Evolutionary conservation across 2,329 filamentous ascomycete species (phyloP).

Genomic region (Tolypocladium tropicale): DNA sequence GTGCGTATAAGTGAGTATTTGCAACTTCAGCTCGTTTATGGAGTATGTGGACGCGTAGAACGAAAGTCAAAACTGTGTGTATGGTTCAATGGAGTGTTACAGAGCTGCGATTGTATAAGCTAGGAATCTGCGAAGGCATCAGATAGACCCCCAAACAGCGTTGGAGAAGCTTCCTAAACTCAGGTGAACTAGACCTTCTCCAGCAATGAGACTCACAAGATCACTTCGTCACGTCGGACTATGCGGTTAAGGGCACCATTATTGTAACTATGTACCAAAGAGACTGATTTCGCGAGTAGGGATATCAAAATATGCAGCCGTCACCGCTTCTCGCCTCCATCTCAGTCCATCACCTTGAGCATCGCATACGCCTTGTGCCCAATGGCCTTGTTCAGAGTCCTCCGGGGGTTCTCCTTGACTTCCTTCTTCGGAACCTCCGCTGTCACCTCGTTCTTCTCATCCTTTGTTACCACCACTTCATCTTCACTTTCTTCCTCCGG

Average conservation of each 20-base stretch:
- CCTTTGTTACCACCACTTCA: slow-evolving; percentile 21
- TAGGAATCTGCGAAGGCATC: no score
- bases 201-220: no score
- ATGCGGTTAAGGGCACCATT: neutral
- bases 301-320: neutral
- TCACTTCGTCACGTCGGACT: no score
- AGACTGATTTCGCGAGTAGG: neutral
- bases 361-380: slow-evolving; percentile 44
- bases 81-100: no score
- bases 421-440: slow-evolving; percentile 25
- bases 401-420: slow-evolving; percentile 31
- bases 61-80: no score
- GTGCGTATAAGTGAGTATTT: no score
- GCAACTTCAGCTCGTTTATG: no score
- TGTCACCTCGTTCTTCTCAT: slow-evolving; percentile 12
- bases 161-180: no score
- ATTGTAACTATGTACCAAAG: neutral
- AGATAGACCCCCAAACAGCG: no score
- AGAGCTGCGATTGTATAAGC: no score
- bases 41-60: no score
- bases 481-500: slow-evolving; percentile 25
- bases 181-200: no score
- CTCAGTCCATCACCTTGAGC: slow-evolving; percentile 43
- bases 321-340: neutral
- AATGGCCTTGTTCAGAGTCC: slow-evolving; percentile 37